Percentiles rank a stretch among this genome's conserved stretches.
Evolutionary conservation across 441 rosid genomes (phyloP).

Genomic region (Monsonia emarginata): DNA sequence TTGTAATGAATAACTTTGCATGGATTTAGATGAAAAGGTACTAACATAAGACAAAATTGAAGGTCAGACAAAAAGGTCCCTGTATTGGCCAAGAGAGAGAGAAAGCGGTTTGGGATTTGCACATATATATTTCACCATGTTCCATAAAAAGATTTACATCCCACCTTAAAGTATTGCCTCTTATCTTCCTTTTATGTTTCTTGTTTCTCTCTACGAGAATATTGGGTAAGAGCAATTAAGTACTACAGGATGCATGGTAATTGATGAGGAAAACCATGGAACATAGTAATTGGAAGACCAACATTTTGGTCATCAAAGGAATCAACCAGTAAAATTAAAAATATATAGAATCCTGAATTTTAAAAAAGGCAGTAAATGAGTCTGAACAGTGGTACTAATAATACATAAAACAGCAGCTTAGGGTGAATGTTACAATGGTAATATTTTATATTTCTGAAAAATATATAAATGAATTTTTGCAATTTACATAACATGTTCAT

Average conservation of each 20-base stretch:
- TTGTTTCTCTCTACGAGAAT: background rate
- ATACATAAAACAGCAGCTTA: background rate
- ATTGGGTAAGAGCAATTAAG: background rate
- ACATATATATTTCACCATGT: background rate
- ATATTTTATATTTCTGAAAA: background rate
- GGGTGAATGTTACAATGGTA: background rate
- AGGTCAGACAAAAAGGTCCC: background rate
- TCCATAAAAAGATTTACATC: too few relatives aligned
- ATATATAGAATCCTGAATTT: background rate
- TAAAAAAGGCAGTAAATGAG: background rate
- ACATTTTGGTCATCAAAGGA: background rate
- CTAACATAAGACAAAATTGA: background rate
- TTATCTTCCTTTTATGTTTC: background rate
- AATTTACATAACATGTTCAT: background rate
- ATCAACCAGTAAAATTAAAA: background rate
- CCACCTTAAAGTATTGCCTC: too few relatives aligned
- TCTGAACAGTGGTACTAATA: background rate
- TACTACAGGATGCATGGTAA: background rate
- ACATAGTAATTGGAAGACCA: background rate
- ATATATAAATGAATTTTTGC: too few relatives aligned
- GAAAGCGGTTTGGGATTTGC: background rate
- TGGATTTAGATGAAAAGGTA: background rate
- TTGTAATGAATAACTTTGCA: background rate
- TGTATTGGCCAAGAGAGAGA: background rate
- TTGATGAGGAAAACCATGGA: background rate